Percentiles rank a stretch among this genome's conserved stretches.
Conservation (phyloP, 2,329 filamentous ascomycete genomes). For the Penicillium sp. region DNA sequence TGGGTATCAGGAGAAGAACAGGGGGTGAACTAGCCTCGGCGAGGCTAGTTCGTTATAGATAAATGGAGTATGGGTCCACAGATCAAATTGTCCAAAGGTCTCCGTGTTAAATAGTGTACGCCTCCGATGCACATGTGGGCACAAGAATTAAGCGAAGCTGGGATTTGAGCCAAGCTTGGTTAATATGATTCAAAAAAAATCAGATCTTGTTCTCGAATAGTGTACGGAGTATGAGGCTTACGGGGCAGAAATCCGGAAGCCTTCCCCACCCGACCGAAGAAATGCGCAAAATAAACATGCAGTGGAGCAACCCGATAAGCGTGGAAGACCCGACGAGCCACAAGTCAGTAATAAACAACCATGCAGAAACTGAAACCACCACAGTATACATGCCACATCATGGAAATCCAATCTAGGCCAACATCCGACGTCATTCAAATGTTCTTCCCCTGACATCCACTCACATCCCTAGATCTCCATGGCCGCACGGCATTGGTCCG, state of each 20-base stretch:
- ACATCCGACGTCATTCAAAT: neutral
- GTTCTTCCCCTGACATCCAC: neutral
- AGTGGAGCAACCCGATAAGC: too few species aligned
- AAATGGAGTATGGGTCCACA: neutral
- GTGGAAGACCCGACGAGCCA: neutral
- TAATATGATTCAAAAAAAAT: too few species aligned
- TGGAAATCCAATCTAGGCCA: neutral
- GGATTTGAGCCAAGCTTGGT: too few species aligned
- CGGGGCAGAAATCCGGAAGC: too few species aligned
- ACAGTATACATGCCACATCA: neutral
- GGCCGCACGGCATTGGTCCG: constrained; percentile 10
- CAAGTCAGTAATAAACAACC: neutral
- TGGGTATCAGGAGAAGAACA: neutral
- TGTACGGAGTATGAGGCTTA: too few species aligned
- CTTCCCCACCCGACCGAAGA: too few species aligned
- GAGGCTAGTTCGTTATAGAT: neutral
- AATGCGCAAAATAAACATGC: too few species aligned
- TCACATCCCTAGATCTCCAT: constrained; percentile 7
- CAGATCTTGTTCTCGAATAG: too few species aligned
- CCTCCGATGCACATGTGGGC: too few species aligned
- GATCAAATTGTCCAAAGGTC: too few species aligned
- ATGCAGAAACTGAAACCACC: neutral
- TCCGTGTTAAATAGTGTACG: too few species aligned
- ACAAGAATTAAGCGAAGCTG: too few species aligned
- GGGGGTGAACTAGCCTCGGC: neutral